Evolutionary conservation across 805 yeast genomes (phyloP).

Genomic region (Ogataea allantospora): DNA sequence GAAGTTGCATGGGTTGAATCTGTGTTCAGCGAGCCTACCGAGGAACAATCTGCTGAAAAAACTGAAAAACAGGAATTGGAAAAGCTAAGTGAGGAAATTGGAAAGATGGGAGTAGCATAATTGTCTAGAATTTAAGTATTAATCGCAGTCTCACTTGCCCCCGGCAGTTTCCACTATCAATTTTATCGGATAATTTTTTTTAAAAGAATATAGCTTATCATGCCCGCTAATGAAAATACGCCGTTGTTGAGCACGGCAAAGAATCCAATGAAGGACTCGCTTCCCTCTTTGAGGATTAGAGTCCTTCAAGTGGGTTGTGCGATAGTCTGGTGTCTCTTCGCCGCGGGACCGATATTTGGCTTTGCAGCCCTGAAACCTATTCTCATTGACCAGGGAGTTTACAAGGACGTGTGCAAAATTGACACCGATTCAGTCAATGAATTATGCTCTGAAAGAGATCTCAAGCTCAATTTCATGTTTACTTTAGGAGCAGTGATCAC

Average conservation of each 20-base stretch:
- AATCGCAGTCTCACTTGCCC: neutral
- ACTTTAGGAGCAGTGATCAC: slow-evolving; percentile 85
- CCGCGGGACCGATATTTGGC: slow-evolving; percentile 94
- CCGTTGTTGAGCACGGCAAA: slow-evolving; percentile 21
- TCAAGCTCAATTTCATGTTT: slow-evolving; percentile 77
- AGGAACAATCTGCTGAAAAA: slow-evolving; percentile 2
- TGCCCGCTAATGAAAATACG: slow-evolving; percentile 25
- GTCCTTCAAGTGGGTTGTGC: slow-evolving; percentile 68
- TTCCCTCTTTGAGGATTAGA: slow-evolving; percentile 33
- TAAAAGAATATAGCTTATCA: slow-evolving; percentile 5
- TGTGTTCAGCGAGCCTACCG: slow-evolving; percentile 21
- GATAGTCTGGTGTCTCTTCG: slow-evolving; percentile 79
- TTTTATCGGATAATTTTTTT: neutral
- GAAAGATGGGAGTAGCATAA: slow-evolving; percentile 31
- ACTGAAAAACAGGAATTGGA: slow-evolving; percentile 24
- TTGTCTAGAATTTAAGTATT: neutral
- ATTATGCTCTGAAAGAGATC: slow-evolving; percentile 72
- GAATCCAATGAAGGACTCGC: slow-evolving; percentile 4
- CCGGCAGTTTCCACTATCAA: slow-evolving; percentile 1
- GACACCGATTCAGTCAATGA: neutral
- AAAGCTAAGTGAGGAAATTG: slow-evolving; percentile 27
- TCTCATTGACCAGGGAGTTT: slow-evolving; percentile 73
- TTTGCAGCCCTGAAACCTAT: slow-evolving; percentile 93
- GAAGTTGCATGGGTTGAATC: slow-evolving; percentile 36
- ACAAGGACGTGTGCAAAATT: slow-evolving; percentile 54